Evolutionary conservation across 176 grass and related monocot genomes (phyloP).

Genomic region (Ensete glaucum): DNA sequence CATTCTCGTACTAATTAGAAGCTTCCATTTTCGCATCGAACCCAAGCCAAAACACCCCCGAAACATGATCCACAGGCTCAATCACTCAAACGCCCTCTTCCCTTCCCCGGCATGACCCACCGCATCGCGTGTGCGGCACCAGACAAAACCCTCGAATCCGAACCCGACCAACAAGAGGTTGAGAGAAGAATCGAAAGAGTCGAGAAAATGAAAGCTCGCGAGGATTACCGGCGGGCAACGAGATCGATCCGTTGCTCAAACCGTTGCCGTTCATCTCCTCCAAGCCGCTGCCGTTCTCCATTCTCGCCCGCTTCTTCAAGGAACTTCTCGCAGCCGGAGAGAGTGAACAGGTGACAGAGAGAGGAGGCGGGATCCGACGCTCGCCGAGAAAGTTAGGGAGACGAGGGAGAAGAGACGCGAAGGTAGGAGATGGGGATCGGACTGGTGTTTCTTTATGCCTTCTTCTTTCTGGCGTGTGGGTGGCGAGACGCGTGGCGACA

Average conservation of each 20-base stretch:
- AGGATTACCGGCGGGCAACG: slow-evolving; percentile 37
- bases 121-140: no score
- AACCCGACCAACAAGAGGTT: neutral
- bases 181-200: neutral
- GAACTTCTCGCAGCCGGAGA: no score
- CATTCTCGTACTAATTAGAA: neutral
- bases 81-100: neutral
- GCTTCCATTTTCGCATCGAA: neutral
- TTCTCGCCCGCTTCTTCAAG: neutral
- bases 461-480: no score
- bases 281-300: slow-evolving; percentile 15
- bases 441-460: no score
- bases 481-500: no score
- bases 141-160: neutral
- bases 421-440: no score
- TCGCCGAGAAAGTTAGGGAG: no score
- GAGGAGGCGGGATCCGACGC: no score
- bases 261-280: neutral
- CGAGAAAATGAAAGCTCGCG: neutral
- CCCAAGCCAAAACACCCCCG: neutral
- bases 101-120: neutral
- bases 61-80: neutral
- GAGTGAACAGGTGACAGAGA: no score
- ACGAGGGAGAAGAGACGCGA: no score
- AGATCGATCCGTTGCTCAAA: slow-evolving; percentile 1